These are phyloP conservation scores for Pneumocystis canis DNA, from an alignment of 1,139 yeast genomes.

Conservation along the genomic window DNA sequence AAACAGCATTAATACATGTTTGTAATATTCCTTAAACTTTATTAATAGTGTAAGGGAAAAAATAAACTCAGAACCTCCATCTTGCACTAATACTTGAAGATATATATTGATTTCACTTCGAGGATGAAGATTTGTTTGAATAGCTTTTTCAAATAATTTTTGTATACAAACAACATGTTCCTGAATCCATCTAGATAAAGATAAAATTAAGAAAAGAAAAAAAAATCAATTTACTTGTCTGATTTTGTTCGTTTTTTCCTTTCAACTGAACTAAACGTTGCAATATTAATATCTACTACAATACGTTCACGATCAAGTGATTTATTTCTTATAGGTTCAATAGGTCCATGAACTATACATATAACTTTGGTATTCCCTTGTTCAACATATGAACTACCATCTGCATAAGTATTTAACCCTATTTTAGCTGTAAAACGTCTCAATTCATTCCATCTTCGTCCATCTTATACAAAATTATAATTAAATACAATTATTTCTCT, in stretches of 20 bases:
- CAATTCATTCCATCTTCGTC: constrained; percentile 87
- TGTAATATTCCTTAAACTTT: constrained; percentile 44
- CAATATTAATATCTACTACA: constrained; percentile 50
- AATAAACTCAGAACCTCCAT: constrained; percentile 34
- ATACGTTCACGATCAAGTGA: constrained; percentile 39
- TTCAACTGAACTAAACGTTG: constrained; percentile 69
- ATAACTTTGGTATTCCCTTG: constrained; percentile 86
- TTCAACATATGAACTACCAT: constrained; percentile 84
- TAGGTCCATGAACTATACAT: constrained; percentile 79
- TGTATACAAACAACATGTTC: constrained; percentile 65
- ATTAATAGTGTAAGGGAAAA: background rate
- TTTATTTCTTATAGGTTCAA: constrained; percentile 43
- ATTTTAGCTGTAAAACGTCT: constrained; percentile 66
- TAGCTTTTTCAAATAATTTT: constrained; percentile 67
- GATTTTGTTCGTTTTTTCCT: constrained; percentile 43
- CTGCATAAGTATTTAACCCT: constrained; percentile 82
- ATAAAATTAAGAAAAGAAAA: constrained; percentile 17
- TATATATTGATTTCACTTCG: constrained; percentile 63
- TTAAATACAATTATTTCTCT: background rate
- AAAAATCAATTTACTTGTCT: constrained; percentile 18
- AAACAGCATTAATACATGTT: constrained; percentile 70
- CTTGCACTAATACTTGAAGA: constrained; percentile 70
- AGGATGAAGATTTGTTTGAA: constrained; percentile 62
- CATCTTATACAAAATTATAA: constrained; percentile 33
- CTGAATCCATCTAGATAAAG: constrained; percentile 53